A percentile compares a stretch with the other conserved stretches of the same genome.
phyloP scores from a whole-genome alignment of 805 yeast genomes.

The Spathaspora girioi region DNA sequence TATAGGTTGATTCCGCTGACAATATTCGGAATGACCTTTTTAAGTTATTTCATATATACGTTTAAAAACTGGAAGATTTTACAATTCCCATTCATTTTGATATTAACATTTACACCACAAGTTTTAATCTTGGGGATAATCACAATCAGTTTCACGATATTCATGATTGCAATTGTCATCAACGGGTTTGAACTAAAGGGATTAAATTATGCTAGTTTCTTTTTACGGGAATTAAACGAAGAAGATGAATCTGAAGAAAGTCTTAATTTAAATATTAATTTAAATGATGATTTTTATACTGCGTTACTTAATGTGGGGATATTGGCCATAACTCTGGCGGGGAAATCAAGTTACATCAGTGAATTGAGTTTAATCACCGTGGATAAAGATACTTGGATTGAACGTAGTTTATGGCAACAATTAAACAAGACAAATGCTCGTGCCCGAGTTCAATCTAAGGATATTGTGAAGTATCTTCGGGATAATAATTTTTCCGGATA shows the following conservation, averaged over 20 bases:
- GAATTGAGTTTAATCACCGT: slow-evolving; percentile 49
- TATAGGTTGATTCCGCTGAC: slow-evolving; percentile 65
- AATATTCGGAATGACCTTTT: slow-evolving; percentile 50
- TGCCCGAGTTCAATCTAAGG: background rate
- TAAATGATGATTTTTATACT: slow-evolving; percentile 64
- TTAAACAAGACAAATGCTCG: background rate
- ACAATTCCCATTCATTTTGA: slow-evolving; percentile 52
- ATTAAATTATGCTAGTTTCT: slow-evolving; percentile 33
- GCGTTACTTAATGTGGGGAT: slow-evolving; percentile 57
- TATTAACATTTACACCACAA: slow-evolving; percentile 67
- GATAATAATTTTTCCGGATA: slow-evolving; percentile 17
- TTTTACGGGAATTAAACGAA: slow-evolving; percentile 18
- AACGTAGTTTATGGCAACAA: slow-evolving; percentile 26
- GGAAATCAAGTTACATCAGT: slow-evolving; percentile 60
- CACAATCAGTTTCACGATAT: slow-evolving; percentile 49
- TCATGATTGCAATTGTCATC: slow-evolving; percentile 55
- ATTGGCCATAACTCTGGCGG: slow-evolving; percentile 64
- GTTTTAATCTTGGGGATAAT: slow-evolving; percentile 50
- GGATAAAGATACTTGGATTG: slow-evolving; percentile 58
- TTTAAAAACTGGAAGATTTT: slow-evolving; percentile 38
- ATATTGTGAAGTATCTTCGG: slow-evolving; percentile 7
- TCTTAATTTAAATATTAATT: slow-evolving; percentile 32
- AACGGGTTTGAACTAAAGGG: slow-evolving; percentile 41
- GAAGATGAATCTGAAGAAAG: slow-evolving; percentile 12
- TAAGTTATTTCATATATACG: slow-evolving; percentile 39